These are phyloP conservation scores for Sclerotinia glacialis DNA, from an alignment of 2,329 filamentous ascomycete genomes.

Conservation along the genomic window DNA sequence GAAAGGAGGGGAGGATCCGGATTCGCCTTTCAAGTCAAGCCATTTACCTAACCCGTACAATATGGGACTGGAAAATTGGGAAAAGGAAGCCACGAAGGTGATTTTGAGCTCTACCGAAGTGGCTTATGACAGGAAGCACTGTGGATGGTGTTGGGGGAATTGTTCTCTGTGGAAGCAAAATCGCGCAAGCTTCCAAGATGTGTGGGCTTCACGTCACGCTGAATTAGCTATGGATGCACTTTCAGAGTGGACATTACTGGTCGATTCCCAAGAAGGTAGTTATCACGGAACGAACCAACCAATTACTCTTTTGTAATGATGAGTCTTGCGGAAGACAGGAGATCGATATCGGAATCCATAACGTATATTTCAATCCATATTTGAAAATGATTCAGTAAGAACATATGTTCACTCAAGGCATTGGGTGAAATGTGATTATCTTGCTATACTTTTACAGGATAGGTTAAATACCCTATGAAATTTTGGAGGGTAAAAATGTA, in stretches of 20 bases:
- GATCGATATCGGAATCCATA: no score
- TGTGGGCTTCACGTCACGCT: background rate
- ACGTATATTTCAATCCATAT: background rate
- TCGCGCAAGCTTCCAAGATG: background rate
- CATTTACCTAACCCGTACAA: background rate
- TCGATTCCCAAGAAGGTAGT: background rate
- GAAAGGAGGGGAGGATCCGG: background rate
- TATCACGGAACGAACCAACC: background rate
- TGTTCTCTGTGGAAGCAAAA: background rate
- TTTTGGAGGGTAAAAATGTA: no score
- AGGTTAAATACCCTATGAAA: no score
- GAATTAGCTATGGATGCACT: background rate
- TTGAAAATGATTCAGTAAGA: fast-evolving
- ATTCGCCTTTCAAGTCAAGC: background rate
- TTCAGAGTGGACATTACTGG: background rate
- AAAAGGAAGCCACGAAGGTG: background rate
- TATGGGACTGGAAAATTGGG: background rate
- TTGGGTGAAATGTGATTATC: no score
- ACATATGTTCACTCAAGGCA: background rate
- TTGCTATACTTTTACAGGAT: no score
- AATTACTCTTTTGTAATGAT: background rate
- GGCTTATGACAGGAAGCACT: background rate
- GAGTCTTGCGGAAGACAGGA: background rate
- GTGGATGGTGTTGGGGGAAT: background rate
- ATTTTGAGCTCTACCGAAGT: background rate